These are phyloP conservation scores for Schwanniomyces vanrijiae DNA, from an alignment of 805 yeast genomes.

Conservation along the genomic window DNA sequence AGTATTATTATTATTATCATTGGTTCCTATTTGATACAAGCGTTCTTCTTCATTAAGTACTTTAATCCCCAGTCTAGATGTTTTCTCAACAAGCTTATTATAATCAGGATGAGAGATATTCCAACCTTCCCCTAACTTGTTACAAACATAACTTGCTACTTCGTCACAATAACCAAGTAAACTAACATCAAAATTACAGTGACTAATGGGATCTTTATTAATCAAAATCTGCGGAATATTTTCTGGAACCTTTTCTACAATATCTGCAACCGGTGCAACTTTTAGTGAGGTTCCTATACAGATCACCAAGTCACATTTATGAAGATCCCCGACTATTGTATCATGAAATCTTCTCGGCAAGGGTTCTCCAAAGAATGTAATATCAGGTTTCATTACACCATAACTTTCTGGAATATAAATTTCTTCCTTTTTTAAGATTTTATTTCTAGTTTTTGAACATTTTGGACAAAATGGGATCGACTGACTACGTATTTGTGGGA, in stretches of 20 bases:
- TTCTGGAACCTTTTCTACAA: slow-evolving; percentile 33
- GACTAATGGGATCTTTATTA: slow-evolving; percentile 36
- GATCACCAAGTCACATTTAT: slow-evolving; percentile 72
- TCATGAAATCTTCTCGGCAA: slow-evolving; percentile 47
- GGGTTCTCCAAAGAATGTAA: slow-evolving; percentile 79
- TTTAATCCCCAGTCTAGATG: slow-evolving; percentile 9
- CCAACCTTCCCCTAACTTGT: slow-evolving; percentile 32
- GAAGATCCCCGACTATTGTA: slow-evolving; percentile 48
- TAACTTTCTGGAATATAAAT: slow-evolving; percentile 25
- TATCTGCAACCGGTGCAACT: slow-evolving; percentile 52
- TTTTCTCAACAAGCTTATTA: slow-evolving; percentile 14
- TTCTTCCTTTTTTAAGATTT: slow-evolving; percentile 23
- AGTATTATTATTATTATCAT: not conserved
- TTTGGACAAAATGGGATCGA: slow-evolving; percentile 55
- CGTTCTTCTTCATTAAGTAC: slow-evolving; percentile 11
- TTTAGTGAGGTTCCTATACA: slow-evolving; percentile 85
- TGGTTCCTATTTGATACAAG: slow-evolving; percentile 1
- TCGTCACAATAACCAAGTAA: slow-evolving; percentile 43
- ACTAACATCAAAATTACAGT: slow-evolving; percentile 38
- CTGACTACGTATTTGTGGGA: slow-evolving; percentile 48
- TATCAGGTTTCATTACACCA: slow-evolving; percentile 81
- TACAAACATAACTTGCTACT: slow-evolving; percentile 33
- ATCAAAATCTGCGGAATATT: slow-evolving; percentile 39
- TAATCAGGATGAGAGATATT: slow-evolving; percentile 29
- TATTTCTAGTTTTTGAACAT: slow-evolving; percentile 23